Conservation (phyloP, 2,329 filamentous ascomycete species). For the Diaporthe aspalathi region DNA sequence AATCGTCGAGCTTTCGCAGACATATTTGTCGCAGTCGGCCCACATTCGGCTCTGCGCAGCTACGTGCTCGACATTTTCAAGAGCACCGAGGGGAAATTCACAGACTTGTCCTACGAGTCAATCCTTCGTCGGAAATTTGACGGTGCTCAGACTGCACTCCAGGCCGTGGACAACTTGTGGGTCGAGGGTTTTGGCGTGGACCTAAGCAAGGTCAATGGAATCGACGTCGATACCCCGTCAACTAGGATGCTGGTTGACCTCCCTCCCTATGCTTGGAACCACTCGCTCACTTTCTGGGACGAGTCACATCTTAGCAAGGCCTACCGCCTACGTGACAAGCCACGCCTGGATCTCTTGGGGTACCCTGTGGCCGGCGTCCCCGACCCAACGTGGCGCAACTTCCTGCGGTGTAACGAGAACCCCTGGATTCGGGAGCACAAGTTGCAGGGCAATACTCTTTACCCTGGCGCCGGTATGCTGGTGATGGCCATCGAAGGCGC, state of each 20-base stretch:
- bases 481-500: constrained; percentile 50
- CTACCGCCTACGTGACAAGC: constrained; percentile 54
- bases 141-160: constrained; percentile 57
- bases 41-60: constrained; percentile 14
- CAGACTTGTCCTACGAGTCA: constrained; percentile 49
- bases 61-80: constrained; percentile 28
- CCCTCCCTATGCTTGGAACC: constrained; percentile 36
- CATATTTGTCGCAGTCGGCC: constrained; percentile 14
- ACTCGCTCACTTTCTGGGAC: constrained; percentile 31
- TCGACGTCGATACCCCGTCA: neutral
- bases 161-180: constrained; percentile 58
- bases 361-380: constrained; percentile 55
- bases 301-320: constrained; percentile 42
- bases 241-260: constrained; percentile 32
- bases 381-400: constrained; percentile 61
- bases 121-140: constrained; percentile 64
- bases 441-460: constrained; percentile 67
- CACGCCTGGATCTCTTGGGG: constrained; percentile 60
- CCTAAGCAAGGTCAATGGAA: constrained; percentile 49
- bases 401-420: constrained; percentile 58
- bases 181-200: constrained; percentile 57
- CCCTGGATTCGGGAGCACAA: constrained; percentile 70
- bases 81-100: neutral
- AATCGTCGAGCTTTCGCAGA: constrained; percentile 22
- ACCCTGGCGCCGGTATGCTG: constrained; percentile 64